Evolutionary conservation across 176 grass and related monocot species (phyloP).

Genomic region (Musa troglodytarum): DNA sequence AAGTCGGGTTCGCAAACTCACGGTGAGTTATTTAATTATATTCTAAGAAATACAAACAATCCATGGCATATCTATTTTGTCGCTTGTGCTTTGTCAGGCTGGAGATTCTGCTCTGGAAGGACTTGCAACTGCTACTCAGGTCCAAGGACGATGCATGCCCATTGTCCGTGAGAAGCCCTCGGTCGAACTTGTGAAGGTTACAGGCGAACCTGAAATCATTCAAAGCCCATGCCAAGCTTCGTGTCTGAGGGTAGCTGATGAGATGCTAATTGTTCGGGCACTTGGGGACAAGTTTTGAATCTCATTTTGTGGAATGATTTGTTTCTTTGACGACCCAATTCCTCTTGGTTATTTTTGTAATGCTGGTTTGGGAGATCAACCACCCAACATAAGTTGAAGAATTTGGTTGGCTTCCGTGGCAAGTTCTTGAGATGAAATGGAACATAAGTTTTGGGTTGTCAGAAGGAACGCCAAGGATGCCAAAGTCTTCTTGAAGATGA

Average conservation of each 20-base stretch:
- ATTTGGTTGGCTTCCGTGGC: no score
- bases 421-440: no score
- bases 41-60: neutral
- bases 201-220: constrained; percentile 16
- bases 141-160: constrained; percentile 10
- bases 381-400: no score
- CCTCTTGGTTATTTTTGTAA: no score
- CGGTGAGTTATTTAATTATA: neutral
- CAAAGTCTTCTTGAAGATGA: no score
- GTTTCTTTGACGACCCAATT: neutral
- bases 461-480: no score
- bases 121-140: constrained; percentile 13
- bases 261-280: neutral
- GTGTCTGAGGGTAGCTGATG: neutral
- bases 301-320: neutral
- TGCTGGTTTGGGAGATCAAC: no score
- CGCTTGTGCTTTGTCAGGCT: constrained; percentile 2
- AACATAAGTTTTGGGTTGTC: no score
- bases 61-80: neutral
- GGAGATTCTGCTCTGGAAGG: constrained; percentile 14
- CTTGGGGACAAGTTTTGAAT: neutral
- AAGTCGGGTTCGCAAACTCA: constrained; percentile 6
- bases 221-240: constrained; percentile 12
- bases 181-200: constrained; percentile 12
- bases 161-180: constrained; percentile 6